Evolutionary conservation across 345 rosid genomes (phyloP), one percentile per base, ranked within the genome.

Genomic region (Arabis hirsuta): DNA sequence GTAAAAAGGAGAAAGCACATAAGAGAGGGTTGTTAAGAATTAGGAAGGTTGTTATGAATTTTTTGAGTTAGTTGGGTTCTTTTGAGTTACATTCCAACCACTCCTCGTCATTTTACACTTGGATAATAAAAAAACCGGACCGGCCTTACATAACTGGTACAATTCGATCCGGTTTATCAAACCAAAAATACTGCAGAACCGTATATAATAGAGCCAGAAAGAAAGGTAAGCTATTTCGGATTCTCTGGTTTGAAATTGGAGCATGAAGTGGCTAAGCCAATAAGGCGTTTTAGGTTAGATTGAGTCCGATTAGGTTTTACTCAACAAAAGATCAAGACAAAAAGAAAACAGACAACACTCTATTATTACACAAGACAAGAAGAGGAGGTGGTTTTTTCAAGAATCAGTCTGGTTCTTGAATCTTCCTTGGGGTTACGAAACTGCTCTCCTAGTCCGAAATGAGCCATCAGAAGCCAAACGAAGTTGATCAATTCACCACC

Each of bases 391-490:
- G 39, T 2, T 43, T 12, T 67, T 2, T 19, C 24, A 1, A 68
- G 34, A 55, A 64, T n/a, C 16, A 73, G 22, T 39, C 48, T 80
- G 4, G 81, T 78, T 62, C 77, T 79, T 27, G 83, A 79, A 70
- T 77, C 81, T 7, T 81, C 83, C 29, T 73, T 69, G 5, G 81
- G 61, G 31, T 69, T 78, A 11, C 62, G 66, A 9, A 72, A 72
- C 13, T 80, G 86, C 6, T 84, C 82, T 1, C 81, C 81, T 2
- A 86, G 48, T n/a, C 88, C 86, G n/a, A 82, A 72, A 65, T 86
- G 86, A 14, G 86, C 83, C 84, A 81, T 68, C 39, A 79, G 61
- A 52, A 84, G 84, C 85, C 90, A 84, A 0, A 82, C 82, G n/a
- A 80, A 83, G 22, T 71, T 80, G 12, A 82, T 71, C 16, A 87